Evolutionary conservation across 768 basidiomycete species (phyloP), one percentile per base, ranked within the genome.

Genomic region (Suillus americanus): DNA sequence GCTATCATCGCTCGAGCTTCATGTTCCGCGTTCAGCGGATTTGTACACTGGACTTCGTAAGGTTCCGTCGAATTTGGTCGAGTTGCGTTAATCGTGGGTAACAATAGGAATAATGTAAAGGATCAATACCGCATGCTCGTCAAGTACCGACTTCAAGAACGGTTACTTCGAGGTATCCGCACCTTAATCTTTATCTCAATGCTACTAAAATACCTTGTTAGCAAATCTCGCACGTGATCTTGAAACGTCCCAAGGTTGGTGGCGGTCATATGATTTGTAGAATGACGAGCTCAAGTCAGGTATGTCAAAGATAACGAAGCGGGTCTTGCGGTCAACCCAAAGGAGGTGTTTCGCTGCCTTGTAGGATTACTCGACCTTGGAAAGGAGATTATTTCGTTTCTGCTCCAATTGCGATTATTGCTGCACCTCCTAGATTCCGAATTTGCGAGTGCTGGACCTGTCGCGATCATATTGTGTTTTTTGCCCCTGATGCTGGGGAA

Each of bases 381-480:
- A 45, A 66, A 66, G 37, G 16, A 55, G 4, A 20, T 23, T 14
- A 20, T 69, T 35, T 75, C 73, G 30, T 63, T 70, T 33, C 30
- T 73, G 41, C 63, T 74, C 40, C 73, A 74, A 20, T 64, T 73
- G n/a, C 72, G 55, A 7, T 50, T 74, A 43, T 63, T 75, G 0
- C 12, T 30, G 25, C 57, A 68, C 30, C 57, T 75, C 25, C 37
- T 73, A 18, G 70, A 68, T 20, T 62, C 37, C 16, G 60, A 62
- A 18, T 54, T 71, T n/a, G 23, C 51, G 1, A 63, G 65, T 9
- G 72, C 72, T 28, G 73, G 73, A 1, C 70, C 68, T 56, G 28
- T 66, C 3, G 73, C 68, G n/a, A 51, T 75, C 18, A 59, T 56
- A 23, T 20, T 75, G 33, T 73, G 72, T 59, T 12, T 70, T 18